Base-by-base conservation (phyloP, 306 rosid genomes). In the Rubus idaeus region DNA sequence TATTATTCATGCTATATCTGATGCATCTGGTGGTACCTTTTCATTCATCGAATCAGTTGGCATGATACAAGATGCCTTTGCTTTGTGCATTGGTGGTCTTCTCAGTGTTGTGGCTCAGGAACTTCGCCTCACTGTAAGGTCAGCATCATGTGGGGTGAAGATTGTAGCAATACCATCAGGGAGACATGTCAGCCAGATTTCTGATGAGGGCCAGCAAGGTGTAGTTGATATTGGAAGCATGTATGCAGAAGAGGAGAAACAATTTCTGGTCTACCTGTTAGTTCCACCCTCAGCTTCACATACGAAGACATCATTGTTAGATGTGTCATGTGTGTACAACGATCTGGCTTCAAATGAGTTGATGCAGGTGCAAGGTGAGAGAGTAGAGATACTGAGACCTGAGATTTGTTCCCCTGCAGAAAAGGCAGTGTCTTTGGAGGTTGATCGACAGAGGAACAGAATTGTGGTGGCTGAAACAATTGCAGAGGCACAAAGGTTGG, bases 51-150 rank as follows among this genome's bases (percentile, higher is more conserved):
- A 70, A 50, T 70, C 74, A 14, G 74, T 70, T 47, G 60, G 42
- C 14, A 70, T 49, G 74, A 49, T 70, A 23, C 74, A 70, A 47
- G 82, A 80, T 45, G 78, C 75, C 4, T 84, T 84, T 30, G 79
- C 80, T 1, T 57, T 77, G 77, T 84, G 87, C 52, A 68, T 84
- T 4, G 84, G 80, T 14, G 83, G 80, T 5, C 80, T 84, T 35
- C 71, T 84, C 11, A 80, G 84, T 3, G 87, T 84, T 21, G 85
- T 80, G 62, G 84, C 82, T 39, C 84, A 84, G 53, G 84, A 84
- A 35, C 77, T 84, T 18, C 45, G 78, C 21, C 75, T 84, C 55
- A 71, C 66, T 2, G 37, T 80, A 75, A 81, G 50, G 68, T 75
- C 35, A 50, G 84, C 52, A 50, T 81, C 68, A 35, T 49, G 2